phyloP scores from a whole-genome alignment of 2,329 filamentous ascomycete species.

The Colletotrichum salicis region DNA sequence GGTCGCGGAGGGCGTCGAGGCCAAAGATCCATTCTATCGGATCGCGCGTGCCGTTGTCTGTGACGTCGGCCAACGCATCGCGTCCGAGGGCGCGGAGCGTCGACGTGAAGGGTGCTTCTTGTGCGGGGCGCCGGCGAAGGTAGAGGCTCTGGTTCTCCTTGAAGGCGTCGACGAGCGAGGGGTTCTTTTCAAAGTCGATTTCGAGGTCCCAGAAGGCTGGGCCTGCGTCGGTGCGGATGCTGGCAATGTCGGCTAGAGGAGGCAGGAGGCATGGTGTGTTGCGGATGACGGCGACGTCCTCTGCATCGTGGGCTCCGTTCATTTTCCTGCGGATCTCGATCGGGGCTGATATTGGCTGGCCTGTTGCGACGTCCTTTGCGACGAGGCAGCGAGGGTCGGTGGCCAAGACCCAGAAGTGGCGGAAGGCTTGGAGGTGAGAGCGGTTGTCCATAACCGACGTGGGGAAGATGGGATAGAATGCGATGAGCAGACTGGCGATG shows the following conservation, averaged over 20 bases:
- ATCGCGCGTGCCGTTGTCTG: slow-evolving; percentile 45
- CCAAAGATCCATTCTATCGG: slow-evolving; percentile 81
- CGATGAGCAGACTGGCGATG: slow-evolving; percentile 84
- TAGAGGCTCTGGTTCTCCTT: slow-evolving; percentile 76
- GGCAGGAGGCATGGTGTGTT: slow-evolving; percentile 71
- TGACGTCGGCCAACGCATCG: slow-evolving; percentile 40
- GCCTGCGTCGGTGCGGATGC: slow-evolving; percentile 68
- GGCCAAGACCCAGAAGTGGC: slow-evolving; percentile 96
- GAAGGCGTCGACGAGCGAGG: slow-evolving; percentile 73
- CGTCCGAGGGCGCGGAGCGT: slow-evolving; percentile 78
- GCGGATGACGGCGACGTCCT: slow-evolving; percentile 46
- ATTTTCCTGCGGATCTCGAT: slow-evolving; percentile 71
- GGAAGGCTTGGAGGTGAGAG: slow-evolving; percentile 93
- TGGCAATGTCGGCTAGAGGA: slow-evolving; percentile 70
- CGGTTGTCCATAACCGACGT: slow-evolving; percentile 91
- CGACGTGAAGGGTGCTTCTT: slow-evolving; percentile 76
- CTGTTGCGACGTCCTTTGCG: slow-evolving; percentile 85
- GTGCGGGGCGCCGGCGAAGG: slow-evolving; percentile 75
- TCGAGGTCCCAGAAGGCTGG: slow-evolving; percentile 83
- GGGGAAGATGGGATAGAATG: slow-evolving; percentile 95
- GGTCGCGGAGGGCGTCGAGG: slow-evolving; percentile 63
- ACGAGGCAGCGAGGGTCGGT: slow-evolving; percentile 90
- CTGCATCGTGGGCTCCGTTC: slow-evolving; percentile 33
- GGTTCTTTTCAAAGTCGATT: slow-evolving; percentile 76
- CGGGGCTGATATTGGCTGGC: slow-evolving; percentile 79